Percentiles rank a stretch among this genome's conserved stretches.
Evolutionary conservation across 305 asterid species (phyloP).

Genomic region (Solanum hybrid): DNA sequence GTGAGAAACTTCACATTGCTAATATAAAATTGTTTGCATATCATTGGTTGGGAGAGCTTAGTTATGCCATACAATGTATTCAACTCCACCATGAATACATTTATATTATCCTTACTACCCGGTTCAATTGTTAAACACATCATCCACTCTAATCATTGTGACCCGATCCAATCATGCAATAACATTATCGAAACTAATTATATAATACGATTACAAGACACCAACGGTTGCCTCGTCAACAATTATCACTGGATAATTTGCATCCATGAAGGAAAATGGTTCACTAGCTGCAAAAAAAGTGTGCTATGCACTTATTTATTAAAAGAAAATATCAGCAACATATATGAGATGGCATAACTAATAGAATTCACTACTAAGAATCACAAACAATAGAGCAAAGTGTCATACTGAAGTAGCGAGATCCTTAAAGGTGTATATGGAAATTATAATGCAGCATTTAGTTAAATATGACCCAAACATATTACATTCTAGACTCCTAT

Average conservation of each 20-base stretch:
- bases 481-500: neutral
- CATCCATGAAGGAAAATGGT: neutral
- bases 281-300: neutral
- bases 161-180: no score
- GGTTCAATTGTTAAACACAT: no score
- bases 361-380: neutral
- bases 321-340: neutral
- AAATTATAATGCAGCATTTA: neutral
- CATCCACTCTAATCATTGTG: neutral
- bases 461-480: neutral
- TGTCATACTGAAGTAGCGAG: neutral
- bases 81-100: no score
- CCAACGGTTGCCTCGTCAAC: no score
- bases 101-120: no score
- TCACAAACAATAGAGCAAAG: neutral
- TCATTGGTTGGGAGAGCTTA: no score
- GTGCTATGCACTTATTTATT: neutral
- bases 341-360: neutral
- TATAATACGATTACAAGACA: neutral
- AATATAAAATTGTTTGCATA: no score
- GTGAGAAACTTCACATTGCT: neutral
- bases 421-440: neutral
- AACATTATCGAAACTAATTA: neutral
- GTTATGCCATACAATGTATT: no score
- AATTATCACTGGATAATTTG: neutral